Percentiles rank a stretch among this genome's conserved stretches.
phyloP scores from a whole-genome alignment of 2,329 filamentous ascomycete species.

The Ceratocystis colombiana region DNA sequence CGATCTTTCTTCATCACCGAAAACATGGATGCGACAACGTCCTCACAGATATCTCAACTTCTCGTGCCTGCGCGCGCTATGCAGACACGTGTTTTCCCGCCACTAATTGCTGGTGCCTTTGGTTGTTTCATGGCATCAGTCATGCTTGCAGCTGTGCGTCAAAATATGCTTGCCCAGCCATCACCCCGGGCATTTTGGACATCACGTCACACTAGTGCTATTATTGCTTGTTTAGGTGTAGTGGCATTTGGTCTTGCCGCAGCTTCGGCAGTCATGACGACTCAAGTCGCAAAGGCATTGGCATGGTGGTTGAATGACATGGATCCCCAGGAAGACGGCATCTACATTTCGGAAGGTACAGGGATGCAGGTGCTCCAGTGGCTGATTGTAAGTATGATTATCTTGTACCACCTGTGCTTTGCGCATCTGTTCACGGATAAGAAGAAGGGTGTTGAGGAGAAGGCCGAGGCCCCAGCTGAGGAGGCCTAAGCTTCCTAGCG shows the following conservation, averaged over 20 bases:
- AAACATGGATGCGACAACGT: conserved; percentile 20
- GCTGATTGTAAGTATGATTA: conserved; percentile 24
- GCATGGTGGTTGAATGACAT: conserved; percentile 25
- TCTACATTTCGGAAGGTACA: conserved; percentile 17
- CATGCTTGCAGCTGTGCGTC: conserved; percentile 22
- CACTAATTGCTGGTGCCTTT: conserved; percentile 23
- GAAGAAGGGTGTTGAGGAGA: conserved; percentile 17
- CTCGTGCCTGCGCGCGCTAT: conserved; percentile 23
- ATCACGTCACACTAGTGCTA: conserved; percentile 22
- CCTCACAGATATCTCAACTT: conserved; percentile 14
- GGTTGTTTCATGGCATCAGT: conserved; percentile 23
- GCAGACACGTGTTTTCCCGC: conserved; percentile 24
- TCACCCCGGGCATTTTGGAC: conserved; percentile 19
- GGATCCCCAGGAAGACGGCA: conserved; percentile 7
- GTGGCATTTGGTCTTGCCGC: conserved; percentile 23
- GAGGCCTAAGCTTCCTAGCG: not conserved
- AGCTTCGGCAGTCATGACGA: conserved; percentile 24
- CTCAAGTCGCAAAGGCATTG: conserved; percentile 22
- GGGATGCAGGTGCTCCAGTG: conserved; percentile 24
- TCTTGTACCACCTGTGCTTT: conserved; percentile 25
- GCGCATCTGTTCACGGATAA: conserved; percentile 22
- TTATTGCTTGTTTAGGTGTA: conserved; percentile 19
- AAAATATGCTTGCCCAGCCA: conserved; percentile 23
- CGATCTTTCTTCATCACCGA: conserved; percentile 22
- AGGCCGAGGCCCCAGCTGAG: not conserved